Evolutionary conservation across 495 filamentous ascomycete genomes (phyloP).

Genomic region (Pseudomonodictys pantanalensis): DNA sequence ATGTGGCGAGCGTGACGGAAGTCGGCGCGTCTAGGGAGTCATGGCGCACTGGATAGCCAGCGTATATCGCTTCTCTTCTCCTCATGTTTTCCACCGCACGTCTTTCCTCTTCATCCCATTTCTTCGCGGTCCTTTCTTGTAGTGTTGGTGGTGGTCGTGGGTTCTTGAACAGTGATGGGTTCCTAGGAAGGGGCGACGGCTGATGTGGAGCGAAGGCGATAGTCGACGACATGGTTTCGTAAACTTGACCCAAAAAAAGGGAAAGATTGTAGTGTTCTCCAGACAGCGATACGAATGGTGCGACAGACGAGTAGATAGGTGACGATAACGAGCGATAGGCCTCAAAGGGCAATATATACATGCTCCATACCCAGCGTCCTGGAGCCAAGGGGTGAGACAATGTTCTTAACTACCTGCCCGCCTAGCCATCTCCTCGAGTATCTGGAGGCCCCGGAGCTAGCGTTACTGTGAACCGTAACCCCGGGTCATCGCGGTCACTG

Average conservation of each 20-base stretch:
- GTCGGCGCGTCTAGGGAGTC: not conserved
- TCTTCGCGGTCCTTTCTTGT: slow-evolving; percentile 11
- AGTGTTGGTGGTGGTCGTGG: slow-evolving; percentile 14
- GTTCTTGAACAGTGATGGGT: slow-evolving; percentile 17
- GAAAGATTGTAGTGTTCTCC: no score
- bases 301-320: not conserved
- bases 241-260: no score
- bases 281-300: no score
- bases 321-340: slow-evolving; percentile 6
- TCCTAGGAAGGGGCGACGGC: slow-evolving; percentile 16
- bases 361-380: slow-evolving; percentile 5
- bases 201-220: slow-evolving; percentile 17
- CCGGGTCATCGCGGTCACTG: slow-evolving; percentile 16
- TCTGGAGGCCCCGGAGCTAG: slow-evolving; percentile 22
- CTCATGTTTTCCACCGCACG: slow-evolving; percentile 18
- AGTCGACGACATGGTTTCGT: slow-evolving; percentile 11
- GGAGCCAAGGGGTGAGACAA: slow-evolving; percentile 27
- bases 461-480: slow-evolving; percentile 22
- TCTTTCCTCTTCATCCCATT: slow-evolving; percentile 31
- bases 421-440: slow-evolving; percentile 3
- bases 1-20: slow-evolving; percentile 18
- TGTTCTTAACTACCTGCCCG: slow-evolving; percentile 24
- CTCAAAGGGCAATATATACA: slow-evolving; percentile 26
- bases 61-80: slow-evolving; percentile 5
- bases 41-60: slow-evolving; percentile 5